phyloP scores from a whole-genome alignment of 345 rosid genomes.

The Gossypium ekmanianum region DNA sequence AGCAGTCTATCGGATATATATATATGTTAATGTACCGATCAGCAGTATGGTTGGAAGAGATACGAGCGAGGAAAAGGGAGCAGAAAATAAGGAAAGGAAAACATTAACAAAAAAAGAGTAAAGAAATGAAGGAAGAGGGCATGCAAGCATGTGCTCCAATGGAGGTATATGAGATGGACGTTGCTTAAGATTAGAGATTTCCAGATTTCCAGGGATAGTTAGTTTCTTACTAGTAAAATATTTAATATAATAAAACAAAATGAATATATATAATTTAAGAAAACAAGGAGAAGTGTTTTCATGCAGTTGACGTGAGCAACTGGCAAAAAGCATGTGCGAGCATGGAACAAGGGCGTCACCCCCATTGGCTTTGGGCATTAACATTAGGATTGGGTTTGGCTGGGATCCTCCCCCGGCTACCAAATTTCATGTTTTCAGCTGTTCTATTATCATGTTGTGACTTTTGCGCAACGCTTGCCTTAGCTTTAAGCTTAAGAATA shows the following conservation, averaged over 20 bases:
- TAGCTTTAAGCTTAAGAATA: not conserved
- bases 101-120: too few relatives aligned
- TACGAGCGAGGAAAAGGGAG: not conserved
- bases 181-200: constrained; percentile 3
- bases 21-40: not conserved
- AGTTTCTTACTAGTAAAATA: not conserved
- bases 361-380: not conserved
- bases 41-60: not conserved
- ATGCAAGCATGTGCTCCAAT: not conserved
- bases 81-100: not conserved
- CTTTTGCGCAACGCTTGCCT: not conserved
- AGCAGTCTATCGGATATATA: not conserved
- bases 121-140: not conserved
- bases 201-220: not conserved
- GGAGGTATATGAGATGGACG: not conserved
- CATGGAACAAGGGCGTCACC: not conserved
- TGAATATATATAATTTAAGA: not conserved
- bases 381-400: not conserved
- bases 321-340: not conserved
- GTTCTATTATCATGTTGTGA: not conserved
- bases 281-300: constrained; percentile 7
- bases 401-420: not conserved
- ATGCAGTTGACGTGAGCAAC: not conserved
- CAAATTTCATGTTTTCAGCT: not conserved
- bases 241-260: not conserved